Evolutionary conservation across 2,329 filamentous ascomycete species (phyloP).

Genomic region (Colletotrichum ledebouriae): DNA sequence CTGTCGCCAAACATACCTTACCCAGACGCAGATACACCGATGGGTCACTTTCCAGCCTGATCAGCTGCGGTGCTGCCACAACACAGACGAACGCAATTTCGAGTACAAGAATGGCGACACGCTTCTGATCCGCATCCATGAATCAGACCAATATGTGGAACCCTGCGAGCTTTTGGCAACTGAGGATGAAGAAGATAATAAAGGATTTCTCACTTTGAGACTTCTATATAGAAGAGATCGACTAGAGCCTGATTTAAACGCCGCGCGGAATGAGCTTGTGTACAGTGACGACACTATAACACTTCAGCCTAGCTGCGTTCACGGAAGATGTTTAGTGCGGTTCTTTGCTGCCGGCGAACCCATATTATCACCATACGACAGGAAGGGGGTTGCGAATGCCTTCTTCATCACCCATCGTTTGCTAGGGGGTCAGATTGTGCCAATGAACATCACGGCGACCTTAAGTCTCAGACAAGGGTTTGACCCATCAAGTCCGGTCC

Average conservation of each 20-base stretch:
- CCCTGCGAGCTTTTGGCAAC: slow-evolving; percentile 69
- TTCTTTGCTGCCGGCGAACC: slow-evolving; percentile 60
- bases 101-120: slow-evolving; percentile 66
- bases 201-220: slow-evolving; percentile 58
- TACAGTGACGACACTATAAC: slow-evolving; percentile 62
- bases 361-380: slow-evolving; percentile 74
- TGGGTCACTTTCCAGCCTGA: slow-evolving; percentile 70
- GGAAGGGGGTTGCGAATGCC: slow-evolving; percentile 73
- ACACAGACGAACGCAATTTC: slow-evolving; percentile 51
- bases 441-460: background rate
- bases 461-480: slow-evolving; percentile 66
- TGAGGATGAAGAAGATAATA: slow-evolving; percentile 46
- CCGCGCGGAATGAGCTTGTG: slow-evolving; percentile 70
- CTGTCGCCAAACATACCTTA: slow-evolving; percentile 81
- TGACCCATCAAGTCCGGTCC: slow-evolving; percentile 54
- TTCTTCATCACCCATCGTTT: slow-evolving; percentile 71
- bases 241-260: slow-evolving; percentile 52
- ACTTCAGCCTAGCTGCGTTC: slow-evolving; percentile 57
- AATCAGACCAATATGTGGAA: slow-evolving; percentile 60
- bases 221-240: slow-evolving; percentile 63
- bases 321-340: slow-evolving; percentile 71
- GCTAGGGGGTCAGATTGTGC: slow-evolving; percentile 34
- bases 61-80: slow-evolving; percentile 68
- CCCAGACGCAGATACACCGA: slow-evolving; percentile 65
- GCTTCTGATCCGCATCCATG: slow-evolving; percentile 60